phyloP scores from a whole-genome alignment of 2,329 filamentous ascomycete species.

The Penicillium sp. region DNA sequence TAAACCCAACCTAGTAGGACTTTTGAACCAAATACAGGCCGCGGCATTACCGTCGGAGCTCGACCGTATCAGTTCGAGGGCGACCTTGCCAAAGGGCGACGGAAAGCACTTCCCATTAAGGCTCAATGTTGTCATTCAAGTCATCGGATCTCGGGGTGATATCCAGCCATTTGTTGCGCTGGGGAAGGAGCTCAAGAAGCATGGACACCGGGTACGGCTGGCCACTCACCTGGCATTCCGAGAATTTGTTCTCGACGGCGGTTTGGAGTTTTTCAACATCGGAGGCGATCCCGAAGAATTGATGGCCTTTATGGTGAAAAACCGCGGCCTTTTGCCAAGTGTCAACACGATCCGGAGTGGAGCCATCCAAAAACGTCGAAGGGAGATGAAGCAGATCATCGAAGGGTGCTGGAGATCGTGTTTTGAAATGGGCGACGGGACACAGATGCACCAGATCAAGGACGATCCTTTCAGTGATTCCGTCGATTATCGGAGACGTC shows the following conservation, averaged over 20 bases:
- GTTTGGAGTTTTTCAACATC: conserved; percentile 70
- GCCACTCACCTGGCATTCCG: conserved; percentile 68
- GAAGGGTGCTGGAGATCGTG: conserved; percentile 83
- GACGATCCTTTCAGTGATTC: conserved; percentile 40
- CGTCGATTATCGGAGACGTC: conserved; percentile 46
- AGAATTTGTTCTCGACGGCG: conserved; percentile 64
- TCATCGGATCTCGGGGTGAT: conserved; percentile 69
- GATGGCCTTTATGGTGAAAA: conserved; percentile 89
- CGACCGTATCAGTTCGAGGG: not conserved
- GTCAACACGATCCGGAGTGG: conserved; percentile 71
- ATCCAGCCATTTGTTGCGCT: conserved; percentile 72
- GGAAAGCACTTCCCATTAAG: conserved; percentile 16
- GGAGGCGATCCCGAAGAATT: conserved; percentile 69
- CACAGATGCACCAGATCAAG: conserved; percentile 49
- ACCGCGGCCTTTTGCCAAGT: conserved; percentile 77
- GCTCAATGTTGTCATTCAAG: conserved; percentile 65
- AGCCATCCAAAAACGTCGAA: conserved; percentile 69
- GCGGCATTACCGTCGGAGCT: conserved; percentile 12
- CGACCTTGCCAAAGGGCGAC: not conserved
- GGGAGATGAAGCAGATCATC: conserved; percentile 75
- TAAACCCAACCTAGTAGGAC: conserved; percentile 18
- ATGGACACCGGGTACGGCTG: conserved; percentile 69
- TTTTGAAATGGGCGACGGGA: conserved; percentile 70
- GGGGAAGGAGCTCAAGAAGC: conserved; percentile 61
- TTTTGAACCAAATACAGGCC: conserved; percentile 14